These are phyloP conservation scores for Lodderomyces oxycetoniae DNA, from an alignment of 1,139 yeast genomes.

Conservation along the genomic window DNA sequence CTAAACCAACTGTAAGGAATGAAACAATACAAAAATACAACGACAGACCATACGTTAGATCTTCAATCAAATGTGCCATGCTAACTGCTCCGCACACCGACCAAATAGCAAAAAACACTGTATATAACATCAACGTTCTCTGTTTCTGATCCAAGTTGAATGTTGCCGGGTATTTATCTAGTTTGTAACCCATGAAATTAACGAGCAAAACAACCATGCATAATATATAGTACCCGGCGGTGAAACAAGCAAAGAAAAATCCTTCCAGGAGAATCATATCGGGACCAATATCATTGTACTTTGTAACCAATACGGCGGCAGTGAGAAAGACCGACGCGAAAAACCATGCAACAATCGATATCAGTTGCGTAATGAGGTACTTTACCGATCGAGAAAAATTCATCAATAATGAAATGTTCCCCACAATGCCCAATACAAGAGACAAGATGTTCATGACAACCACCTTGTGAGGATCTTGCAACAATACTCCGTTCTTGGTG, in stretches of 20 bases:
- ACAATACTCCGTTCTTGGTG: slow-evolving; percentile 18
- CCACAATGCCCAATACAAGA: slow-evolving; percentile 56
- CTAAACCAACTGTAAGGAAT: slow-evolving; percentile 72
- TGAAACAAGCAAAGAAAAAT: slow-evolving; percentile 71
- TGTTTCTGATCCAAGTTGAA: slow-evolving; percentile 66
- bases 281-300: slow-evolving; percentile 12
- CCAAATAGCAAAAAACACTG: slow-evolving; percentile 64
- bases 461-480: slow-evolving; percentile 37
- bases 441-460: slow-evolving; percentile 57
- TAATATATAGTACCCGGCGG: slow-evolving; percentile 53
- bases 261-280: slow-evolving; percentile 49
- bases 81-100: slow-evolving; percentile 60
- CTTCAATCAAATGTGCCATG: slow-evolving; percentile 29
- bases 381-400: slow-evolving; percentile 58
- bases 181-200: slow-evolving; percentile 58
- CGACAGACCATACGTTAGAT: slow-evolving; percentile 53
- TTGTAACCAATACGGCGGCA: slow-evolving; percentile 39
- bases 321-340: slow-evolving; percentile 51
- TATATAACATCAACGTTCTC: slow-evolving; percentile 66
- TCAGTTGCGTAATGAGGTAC: slow-evolving; percentile 54
- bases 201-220: slow-evolving; percentile 50
- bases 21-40: slow-evolving; percentile 71
- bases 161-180: slow-evolving; percentile 59
- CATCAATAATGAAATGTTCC: slow-evolving; percentile 61
- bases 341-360: slow-evolving; percentile 62